These are phyloP conservation scores for Drechmeria coniospora DNA, from an alignment of 2,329 filamentous ascomycete genomes.

Conservation along the genomic window DNA sequence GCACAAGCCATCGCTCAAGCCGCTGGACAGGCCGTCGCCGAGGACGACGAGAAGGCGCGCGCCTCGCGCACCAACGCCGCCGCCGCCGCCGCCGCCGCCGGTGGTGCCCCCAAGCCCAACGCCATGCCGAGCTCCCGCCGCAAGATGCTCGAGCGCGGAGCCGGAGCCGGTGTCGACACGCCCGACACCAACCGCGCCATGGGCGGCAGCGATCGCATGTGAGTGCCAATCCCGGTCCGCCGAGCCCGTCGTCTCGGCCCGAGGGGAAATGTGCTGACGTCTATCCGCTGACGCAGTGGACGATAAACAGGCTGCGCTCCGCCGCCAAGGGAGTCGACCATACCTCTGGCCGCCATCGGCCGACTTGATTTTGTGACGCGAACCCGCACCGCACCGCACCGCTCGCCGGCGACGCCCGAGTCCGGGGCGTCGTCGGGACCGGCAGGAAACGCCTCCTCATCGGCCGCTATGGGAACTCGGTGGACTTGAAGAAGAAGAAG, in stretches of 20 bases:
- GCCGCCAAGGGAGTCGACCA: conserved; percentile 53
- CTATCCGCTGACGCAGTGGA: conserved; percentile 69
- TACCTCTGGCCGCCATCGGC: conserved; percentile 23
- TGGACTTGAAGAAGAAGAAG: too few species aligned
- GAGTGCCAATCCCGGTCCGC: conserved; percentile 69
- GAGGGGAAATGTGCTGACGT: conserved; percentile 57
- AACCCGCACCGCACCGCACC: conserved; percentile 4
- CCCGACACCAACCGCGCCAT: conserved; percentile 61
- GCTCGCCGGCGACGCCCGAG: conserved; percentile 4
- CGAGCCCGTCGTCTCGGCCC: conserved; percentile 73
- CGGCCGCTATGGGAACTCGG: too few species aligned
- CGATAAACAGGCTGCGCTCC: conserved; percentile 74
- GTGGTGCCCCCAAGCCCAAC: conserved; percentile 52
- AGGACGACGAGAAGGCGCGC: conserved; percentile 63
- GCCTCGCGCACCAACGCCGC: conserved; percentile 52
- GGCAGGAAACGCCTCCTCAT: not conserved
- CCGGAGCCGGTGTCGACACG: conserved; percentile 44
- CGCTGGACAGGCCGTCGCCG: conserved; percentile 48
- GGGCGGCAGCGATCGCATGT: conserved; percentile 85
- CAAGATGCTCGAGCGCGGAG: conserved; percentile 63
- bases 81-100: conserved; percentile 48
- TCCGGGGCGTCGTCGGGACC: conserved; percentile 2
- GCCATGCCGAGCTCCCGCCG: conserved; percentile 65
- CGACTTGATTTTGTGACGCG: conserved; percentile 16
- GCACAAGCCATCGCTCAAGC: conserved; percentile 85